Base-by-base conservation (phyloP, 768 basidiomycete species). In the Mycena epipterygia region DNA sequence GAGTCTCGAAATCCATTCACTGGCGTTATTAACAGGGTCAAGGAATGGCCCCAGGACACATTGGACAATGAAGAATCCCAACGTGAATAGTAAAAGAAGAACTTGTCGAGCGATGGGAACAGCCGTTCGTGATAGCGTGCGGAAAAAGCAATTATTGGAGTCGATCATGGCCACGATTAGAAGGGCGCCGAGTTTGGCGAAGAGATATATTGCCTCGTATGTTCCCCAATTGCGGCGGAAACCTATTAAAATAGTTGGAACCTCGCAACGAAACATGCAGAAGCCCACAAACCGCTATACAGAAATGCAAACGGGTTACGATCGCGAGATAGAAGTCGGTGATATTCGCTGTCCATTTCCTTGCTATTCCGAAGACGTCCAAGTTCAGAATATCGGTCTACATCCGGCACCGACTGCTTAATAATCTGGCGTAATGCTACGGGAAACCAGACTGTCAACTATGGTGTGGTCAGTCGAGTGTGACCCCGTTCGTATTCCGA, bases 401-500 rank as follows among this genome's bases (percentile, higher is more conserved):
- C 89, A 44, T 84, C 84, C 0, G 94, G 94, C 1, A 89, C 86
- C 5, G 90, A 88, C 44, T 80, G 81, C 48, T 80, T 77, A 64
- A 93, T 91, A 33, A 90, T 86, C 29, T 79, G 81, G 56, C 84
- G 88, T 35, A 95, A 84, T 6, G 88, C 84, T 17, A 93, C 79
- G 0, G 93, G 93, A 74, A 92, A 93, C 88, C 90, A 92, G 19
- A 93, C 69, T 0, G 90, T 91, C 62, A 92, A 79, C 93, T 93
- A 57, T 57, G 23, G n/a, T 51, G 27, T 39, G 37, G 62, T 42
- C 48, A 68, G 35, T 29, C 9, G 19, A 53, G 44, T 29, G 39
- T 37, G 12, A 33, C 11, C 25, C 11, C 35, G 49, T 49, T 52
- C 42, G 25, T 21, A 19, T 27, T 19, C 59, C 41, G 30, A 79